Base-by-base conservation (phyloP, 345 rosid species). In the Garcia nutans region DNA sequence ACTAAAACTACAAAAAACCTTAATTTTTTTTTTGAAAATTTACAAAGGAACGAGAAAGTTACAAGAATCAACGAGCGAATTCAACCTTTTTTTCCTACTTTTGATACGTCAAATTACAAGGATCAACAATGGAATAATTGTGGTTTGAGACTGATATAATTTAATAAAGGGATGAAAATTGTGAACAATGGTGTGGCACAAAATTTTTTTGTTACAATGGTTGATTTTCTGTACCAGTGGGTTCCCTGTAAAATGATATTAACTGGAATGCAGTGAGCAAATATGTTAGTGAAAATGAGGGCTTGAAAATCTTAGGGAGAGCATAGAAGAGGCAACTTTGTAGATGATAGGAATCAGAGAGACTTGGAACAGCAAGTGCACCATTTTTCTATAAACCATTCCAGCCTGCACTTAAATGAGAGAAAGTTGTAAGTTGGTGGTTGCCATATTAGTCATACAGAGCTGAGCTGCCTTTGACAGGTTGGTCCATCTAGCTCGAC, bases 301-400 rank as follows among this genome's bases (percentile, higher is more conserved):
- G 66, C 31, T 42, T 42, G 66, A 59, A 58, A 44, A 7, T 71
- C 33, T 15, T 7, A 24, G 1, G 72, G 42, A 52, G 44, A 69
- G 15, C 9, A 37, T 24, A 9, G 60, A 42, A 73, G 47, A 74
- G 28, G 42, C 52, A 56, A 33, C 16, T 64, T 20, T 55, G 37
- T 20, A 41, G 28, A 44, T 11, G 57, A 24, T 6, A 47, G 37
- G 56, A 54, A 24, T 65, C 44, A 69, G 26, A 20, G 9, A 65
- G 68, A 61, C 79, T 61, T 72, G 28, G 84, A 68, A 41, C 77
- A 64, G 74, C 82, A 85, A 15, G 71, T 60, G 82, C 87, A 83
- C 82, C 88, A 85, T 69, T 85, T 82, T 76, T 74, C 49, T 52
- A 82, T 2, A 60, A 87, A 37, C 90, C 90, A 87, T 11, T 80